These are phyloP conservation scores for Candida gigantensis DNA, from an alignment of 1,139 yeast species.

Conservation along the genomic window DNA sequence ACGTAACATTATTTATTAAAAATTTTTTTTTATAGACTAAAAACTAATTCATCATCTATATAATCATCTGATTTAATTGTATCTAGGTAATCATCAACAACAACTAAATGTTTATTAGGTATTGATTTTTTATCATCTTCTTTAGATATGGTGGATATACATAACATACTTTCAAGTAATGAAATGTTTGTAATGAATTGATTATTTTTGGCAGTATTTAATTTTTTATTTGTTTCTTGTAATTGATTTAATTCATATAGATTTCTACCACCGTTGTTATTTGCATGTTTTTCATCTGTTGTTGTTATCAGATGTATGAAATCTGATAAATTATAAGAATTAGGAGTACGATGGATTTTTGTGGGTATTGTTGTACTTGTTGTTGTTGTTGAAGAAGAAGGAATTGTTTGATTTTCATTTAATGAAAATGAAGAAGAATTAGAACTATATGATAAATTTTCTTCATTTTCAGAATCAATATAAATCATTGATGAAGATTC, in stretches of 20 bases:
- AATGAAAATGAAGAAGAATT: conserved; percentile 8
- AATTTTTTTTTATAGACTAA: conserved; percentile 1
- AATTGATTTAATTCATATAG: conserved; percentile 16
- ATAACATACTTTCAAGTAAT: conserved; percentile 3
- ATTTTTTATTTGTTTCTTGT: conserved; percentile 15
- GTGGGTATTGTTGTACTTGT: conserved; percentile 10
- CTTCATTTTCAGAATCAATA: conserved; percentile 19
- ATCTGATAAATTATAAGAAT: conserved; percentile 24
- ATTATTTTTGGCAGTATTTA: conserved; percentile 8
- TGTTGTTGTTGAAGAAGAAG: conserved; percentile 5
- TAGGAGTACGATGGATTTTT: conserved; percentile 25
- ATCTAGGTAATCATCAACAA: conserved; percentile 4
- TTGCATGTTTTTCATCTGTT: conserved; percentile 8
- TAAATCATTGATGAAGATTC: conserved; percentile 25
- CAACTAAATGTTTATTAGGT: neutral
- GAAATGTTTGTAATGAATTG: conserved; percentile 5
- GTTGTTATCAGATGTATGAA: conserved; percentile 20
- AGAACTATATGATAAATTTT: conserved; percentile 6
- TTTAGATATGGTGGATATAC: too few relatives aligned
- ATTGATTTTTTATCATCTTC: too few relatives aligned
- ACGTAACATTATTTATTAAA: neutral
- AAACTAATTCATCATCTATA: conserved; percentile 3
- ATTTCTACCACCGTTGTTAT: conserved; percentile 16
- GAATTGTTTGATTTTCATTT: neutral
- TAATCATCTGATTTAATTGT: conserved; percentile 2